Conservation (phyloP, 495 filamentous ascomycete genomes). For the Apodospora peruviana region DNA sequence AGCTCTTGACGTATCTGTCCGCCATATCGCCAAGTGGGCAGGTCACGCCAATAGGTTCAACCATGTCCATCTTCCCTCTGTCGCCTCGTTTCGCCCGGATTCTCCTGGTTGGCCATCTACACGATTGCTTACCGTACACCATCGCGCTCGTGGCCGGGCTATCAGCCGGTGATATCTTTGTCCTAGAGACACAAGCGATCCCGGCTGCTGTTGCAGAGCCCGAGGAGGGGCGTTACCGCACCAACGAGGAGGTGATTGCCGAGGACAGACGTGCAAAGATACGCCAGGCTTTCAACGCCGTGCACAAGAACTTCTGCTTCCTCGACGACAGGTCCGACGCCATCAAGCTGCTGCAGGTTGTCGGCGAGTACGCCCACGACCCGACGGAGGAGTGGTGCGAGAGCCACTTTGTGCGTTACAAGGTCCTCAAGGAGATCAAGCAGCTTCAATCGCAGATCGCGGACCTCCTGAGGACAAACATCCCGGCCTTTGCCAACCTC, state of each 20-base stretch:
- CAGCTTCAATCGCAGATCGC: constrained; percentile 80
- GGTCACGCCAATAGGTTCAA: constrained; percentile 68
- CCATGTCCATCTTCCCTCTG: constrained; percentile 83
- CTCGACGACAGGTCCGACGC: constrained; percentile 79
- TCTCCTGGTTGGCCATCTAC: constrained; percentile 76
- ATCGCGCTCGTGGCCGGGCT: constrained; percentile 85
- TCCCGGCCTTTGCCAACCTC: constrained; percentile 56
- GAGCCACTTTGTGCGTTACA: constrained; percentile 75
- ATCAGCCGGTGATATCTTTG: constrained; percentile 81
- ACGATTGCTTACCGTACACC: constrained; percentile 78
- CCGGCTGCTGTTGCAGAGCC: constrained; percentile 34
- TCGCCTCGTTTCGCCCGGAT: constrained; percentile 89
- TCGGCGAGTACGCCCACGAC: constrained; percentile 75
- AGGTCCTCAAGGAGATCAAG: constrained; percentile 77
- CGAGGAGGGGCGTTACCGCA: constrained; percentile 51
- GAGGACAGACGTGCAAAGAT: constrained; percentile 61
- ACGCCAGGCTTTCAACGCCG: constrained; percentile 64
- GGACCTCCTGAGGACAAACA: constrained; percentile 70
- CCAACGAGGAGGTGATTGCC: constrained; percentile 59
- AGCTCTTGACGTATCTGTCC: constrained; percentile 68
- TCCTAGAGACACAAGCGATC: constrained; percentile 76
- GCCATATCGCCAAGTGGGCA: constrained; percentile 63
- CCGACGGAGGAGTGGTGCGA: constrained; percentile 66
- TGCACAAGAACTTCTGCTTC: constrained; percentile 73
- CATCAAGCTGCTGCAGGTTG: constrained; percentile 82